These are phyloP conservation scores for Stephania japonica DNA, from an alignment of 164 flowering plant genomes.

Conservation along the genomic window DNA sequence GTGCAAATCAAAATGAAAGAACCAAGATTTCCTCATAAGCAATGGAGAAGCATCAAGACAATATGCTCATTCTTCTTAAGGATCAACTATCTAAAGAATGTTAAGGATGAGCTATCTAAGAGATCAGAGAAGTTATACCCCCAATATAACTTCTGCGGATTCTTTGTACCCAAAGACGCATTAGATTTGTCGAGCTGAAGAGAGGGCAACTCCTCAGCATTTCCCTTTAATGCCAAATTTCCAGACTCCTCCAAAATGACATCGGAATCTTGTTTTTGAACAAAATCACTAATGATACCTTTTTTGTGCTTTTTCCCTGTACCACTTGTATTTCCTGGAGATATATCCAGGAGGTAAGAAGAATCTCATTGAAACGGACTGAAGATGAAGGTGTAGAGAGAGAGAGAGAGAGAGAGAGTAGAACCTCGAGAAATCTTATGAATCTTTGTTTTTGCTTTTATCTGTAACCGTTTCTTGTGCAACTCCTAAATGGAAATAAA, in stretches of 20 bases:
- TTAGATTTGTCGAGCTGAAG: constrained; percentile 20
- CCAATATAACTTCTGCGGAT: constrained; percentile 56
- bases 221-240: constrained; percentile 12
- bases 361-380: not conserved
- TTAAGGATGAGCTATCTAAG: not conserved
- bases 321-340: constrained; percentile 16
- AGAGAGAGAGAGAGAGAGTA: not conserved
- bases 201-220: not conserved
- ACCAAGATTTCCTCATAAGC: not conserved
- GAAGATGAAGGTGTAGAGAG: not conserved
- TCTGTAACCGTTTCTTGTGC: constrained; percentile 43
- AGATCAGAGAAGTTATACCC: constrained; percentile 33
- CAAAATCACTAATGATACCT: constrained; percentile 10
- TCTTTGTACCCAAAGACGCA: constrained; percentile 18
- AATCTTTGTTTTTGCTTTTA: constrained; percentile 36
- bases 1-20: not conserved
- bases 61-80: not conserved
- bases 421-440: constrained; percentile 37
- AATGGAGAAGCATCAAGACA: not conserved
- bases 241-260: constrained; percentile 14
- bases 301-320: constrained; percentile 16
- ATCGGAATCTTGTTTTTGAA: constrained; percentile 13
- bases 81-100: not conserved
- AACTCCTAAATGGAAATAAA: constrained; percentile 34
- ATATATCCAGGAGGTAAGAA: constrained; percentile 1